These are phyloP conservation scores for Triticum monococcum DNA, from an alignment of 176 grass and related monocot genomes.

Conservation along the genomic window DNA sequence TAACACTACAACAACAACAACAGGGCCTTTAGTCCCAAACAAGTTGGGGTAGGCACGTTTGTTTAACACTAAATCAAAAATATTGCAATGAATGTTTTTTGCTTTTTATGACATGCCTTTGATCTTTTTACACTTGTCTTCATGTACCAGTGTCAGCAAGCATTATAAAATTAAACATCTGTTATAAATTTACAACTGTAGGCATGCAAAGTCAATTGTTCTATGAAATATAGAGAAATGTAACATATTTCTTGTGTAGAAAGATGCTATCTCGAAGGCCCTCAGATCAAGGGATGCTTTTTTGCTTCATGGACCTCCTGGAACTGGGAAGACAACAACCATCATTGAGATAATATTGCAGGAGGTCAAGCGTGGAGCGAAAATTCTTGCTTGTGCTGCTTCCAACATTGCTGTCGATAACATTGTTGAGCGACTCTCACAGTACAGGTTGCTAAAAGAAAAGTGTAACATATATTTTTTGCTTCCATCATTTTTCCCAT, in stretches of 20 bases:
- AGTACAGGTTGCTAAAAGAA: conserved; percentile 62
- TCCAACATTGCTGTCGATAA: conserved; percentile 99
- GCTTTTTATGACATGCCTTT: neutral
- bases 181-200: neutral
- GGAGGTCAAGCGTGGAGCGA: conserved; percentile 92
- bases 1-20: too few relatives aligned
- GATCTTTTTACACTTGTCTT: neutral
- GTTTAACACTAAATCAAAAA: neutral
- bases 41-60: neutral
- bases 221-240: neutral
- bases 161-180: neutral
- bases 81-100: neutral
- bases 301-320: conserved; percentile 98
- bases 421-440: conserved; percentile 91
- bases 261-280: conserved; percentile 84
- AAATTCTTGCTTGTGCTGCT: conserved; percentile 97
- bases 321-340: conserved; percentile 98
- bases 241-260: conserved; percentile 47
- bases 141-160: neutral
- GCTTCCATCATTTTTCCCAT: neutral
- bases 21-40: too few relatives aligned
- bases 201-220: neutral
- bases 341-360: conserved; percentile 95
- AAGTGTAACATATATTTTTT: neutral
- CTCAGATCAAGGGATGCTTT: conserved; percentile 91